Conservation (phyloP, 139 green algal genomes). For the Chlorella sp. region DNA sequence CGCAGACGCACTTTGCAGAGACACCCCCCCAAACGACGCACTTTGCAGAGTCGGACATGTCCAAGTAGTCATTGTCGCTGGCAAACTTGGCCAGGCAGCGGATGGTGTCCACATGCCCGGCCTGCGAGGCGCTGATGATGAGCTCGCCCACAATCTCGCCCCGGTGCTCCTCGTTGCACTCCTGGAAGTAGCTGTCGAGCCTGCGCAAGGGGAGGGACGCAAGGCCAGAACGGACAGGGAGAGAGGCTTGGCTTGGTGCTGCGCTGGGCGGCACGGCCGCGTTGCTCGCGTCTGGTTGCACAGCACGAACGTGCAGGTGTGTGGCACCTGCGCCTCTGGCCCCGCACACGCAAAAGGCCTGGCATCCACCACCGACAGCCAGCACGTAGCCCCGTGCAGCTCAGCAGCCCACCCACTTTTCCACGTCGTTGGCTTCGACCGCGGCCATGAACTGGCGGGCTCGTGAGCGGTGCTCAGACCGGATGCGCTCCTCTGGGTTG, state of each 20-base stretch:
- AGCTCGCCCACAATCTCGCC: neutral
- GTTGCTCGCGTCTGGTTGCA: too few species aligned
- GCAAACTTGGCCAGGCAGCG: neutral
- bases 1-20: too few species aligned
- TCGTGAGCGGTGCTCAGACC: neutral
- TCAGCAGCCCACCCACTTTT: neutral
- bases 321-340: too few species aligned
- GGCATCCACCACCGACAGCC: too few species aligned
- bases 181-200: neutral
- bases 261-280: too few species aligned
- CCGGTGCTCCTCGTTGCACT: neutral
- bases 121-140: neutral
- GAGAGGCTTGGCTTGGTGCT: too few species aligned
- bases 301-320: too few species aligned
- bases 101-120: neutral
- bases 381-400: too few species aligned
- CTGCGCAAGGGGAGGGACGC: too few species aligned
- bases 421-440: neutral
- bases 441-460: neutral
- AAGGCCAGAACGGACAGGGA: too few species aligned
- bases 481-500: neutral
- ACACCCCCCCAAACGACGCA: too few species aligned
- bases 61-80: neutral
- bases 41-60: neutral
- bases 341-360: too few species aligned